Evolutionary conservation across 2,329 filamentous ascomycete genomes (phyloP).

Genomic region (Colletotrichum cereale): DNA sequence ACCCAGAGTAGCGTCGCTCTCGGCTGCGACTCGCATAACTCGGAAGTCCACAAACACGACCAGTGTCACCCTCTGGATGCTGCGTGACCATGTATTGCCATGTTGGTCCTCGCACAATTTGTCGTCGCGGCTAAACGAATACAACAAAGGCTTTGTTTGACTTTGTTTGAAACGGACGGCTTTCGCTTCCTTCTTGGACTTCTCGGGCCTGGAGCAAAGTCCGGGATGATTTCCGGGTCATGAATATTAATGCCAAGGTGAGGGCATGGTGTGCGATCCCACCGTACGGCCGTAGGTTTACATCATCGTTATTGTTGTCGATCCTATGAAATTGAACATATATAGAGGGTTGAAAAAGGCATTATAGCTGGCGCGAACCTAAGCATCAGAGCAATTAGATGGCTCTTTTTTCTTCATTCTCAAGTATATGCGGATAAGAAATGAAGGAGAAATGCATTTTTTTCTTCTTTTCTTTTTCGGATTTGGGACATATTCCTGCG

Average conservation of each 20-base stretch:
- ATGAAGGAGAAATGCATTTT: neutral
- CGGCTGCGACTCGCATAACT: neutral
- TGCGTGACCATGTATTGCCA: neutral
- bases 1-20: neutral
- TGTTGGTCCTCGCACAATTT: neutral
- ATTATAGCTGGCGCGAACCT: neutral
- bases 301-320: neutral
- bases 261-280: neutral
- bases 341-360: neutral
- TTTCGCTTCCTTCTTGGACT: too few relatives aligned
- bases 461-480: neutral
- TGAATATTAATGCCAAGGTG: neutral
- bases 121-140: neutral
- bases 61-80: neutral
- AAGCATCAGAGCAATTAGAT: neutral
- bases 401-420: neutral
- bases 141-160: too few relatives aligned
- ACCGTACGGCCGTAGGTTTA: neutral
- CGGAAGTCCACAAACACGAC: neutral
- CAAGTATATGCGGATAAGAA: neutral
- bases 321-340: neutral
- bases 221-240: accelerated
- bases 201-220: neutral
- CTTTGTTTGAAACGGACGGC: too few relatives aligned
- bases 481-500: too few relatives aligned